These are phyloP conservation scores for Cytospora piceicola DNA, from an alignment of 2,329 filamentous ascomycete genomes.

Conservation along the genomic window DNA sequence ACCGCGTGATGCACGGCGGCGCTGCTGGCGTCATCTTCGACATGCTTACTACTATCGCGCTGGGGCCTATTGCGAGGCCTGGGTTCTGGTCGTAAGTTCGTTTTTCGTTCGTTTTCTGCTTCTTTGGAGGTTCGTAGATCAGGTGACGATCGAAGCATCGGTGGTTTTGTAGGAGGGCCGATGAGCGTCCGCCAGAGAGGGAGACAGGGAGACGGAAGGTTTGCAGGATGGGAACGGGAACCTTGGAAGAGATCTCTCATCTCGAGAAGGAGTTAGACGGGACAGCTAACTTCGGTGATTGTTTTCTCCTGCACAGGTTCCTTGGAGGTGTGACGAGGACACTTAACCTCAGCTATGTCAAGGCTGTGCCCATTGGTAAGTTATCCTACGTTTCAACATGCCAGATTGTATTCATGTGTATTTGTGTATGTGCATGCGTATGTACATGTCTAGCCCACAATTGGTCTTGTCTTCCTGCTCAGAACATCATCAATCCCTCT, in stretches of 20 bases:
- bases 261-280: neutral
- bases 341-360: conserved; percentile 55
- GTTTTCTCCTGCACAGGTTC: conserved; percentile 39
- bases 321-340: conserved; percentile 54
- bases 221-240: neutral
- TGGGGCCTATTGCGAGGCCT: conserved; percentile 51
- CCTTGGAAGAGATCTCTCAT: neutral
- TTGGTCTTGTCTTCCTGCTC: neutral
- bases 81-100: conserved; percentile 50
- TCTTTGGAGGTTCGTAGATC: neutral
- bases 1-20: conserved; percentile 56
- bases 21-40: conserved; percentile 59
- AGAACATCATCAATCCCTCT: neutral
- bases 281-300: neutral
- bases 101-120: conserved; percentile 28
- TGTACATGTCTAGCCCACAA: neutral
- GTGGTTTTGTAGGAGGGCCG: neutral
- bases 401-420: too few relatives aligned
- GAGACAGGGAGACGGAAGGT: too few relatives aligned
- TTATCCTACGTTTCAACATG: too few relatives aligned
- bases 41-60: conserved; percentile 54
- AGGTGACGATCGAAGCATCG: too few relatives aligned
- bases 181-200: neutral
- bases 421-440: neutral
- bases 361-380: conserved; percentile 50